Base-by-base conservation (phyloP, 768 basidiomycete genomes). In the Neoboletus subvelutipes region DNA sequence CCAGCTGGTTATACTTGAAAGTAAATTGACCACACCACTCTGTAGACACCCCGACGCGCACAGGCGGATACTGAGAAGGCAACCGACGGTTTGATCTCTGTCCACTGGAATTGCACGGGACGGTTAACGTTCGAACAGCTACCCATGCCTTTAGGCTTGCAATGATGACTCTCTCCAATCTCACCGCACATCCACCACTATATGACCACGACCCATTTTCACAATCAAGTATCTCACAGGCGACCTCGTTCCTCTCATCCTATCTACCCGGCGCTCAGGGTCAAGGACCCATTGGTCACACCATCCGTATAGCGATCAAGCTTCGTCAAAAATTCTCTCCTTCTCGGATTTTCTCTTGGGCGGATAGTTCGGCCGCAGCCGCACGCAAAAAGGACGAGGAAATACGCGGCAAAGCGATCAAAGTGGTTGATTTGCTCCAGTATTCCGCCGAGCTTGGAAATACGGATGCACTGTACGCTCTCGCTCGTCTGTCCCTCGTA, bases 401-500 rank as follows among this genome's bases (percentile, higher is more conserved):
- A 59, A 71, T 83, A 61, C 78, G 76, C 20, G 78, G 82, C 3
- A 89, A 88, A 65, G 87, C 89, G 10, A 84, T 91, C 67, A 93
- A 93, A 68, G 89, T 91, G 33, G 67, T 93, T 15, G 90, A 92
- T 65, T 69, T 94, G 12, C 73, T 94, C 31, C 83, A 91, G 56
- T 88, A 92, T 72, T 90, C 92, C 1, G 84, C 85, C 8, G 90
- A 92, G 52, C 73, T 92, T 46, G 94, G 92, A 13, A 81, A 90
- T 65, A 71, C 70, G 54, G 88, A 94, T 54, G 91, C 92, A 11
- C 63, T 92, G 28, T 91, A 81, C 65, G 80, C 80, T 1, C 78
- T 88, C 13, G 89, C 81, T 2, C 77, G 83, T 51, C 71, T 92
- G 47, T 87, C 87, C 48, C 63, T 92, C 72, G 88, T 90, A 61